Percentiles rank a stretch among this genome's conserved stretches.
phyloP scores from a whole-genome alignment of 495 filamentous ascomycete species.

The Podospora appendiculata region DNA sequence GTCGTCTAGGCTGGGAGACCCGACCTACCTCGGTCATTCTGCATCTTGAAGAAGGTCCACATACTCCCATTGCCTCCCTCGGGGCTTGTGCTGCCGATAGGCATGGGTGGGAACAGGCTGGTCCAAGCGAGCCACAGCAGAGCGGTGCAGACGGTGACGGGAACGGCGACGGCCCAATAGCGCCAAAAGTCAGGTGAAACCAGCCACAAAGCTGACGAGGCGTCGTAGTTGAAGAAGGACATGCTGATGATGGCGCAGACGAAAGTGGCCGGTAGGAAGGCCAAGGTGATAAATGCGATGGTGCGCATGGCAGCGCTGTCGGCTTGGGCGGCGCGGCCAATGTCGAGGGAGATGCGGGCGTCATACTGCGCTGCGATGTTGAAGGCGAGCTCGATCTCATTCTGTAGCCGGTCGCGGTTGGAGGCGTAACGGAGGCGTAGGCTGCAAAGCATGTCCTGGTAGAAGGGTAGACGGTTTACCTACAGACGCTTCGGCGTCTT shows the following conservation, averaged over 20 bases:
- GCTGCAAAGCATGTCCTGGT: conserved; percentile 29
- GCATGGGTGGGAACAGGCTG: conserved; percentile 1
- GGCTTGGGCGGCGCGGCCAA: too few relatives aligned
- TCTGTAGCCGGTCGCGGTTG: conserved; percentile 25
- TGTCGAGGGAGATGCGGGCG: conserved; percentile 11
- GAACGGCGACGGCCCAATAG: conserved; percentile 25
- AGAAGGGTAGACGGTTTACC: not conserved
- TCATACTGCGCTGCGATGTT: conserved; percentile 33
- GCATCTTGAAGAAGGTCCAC: not conserved
- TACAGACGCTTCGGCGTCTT: too few relatives aligned
- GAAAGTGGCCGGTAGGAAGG: conserved; percentile 16
- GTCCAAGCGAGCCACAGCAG: conserved; percentile 6
- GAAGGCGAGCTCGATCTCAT: conserved; percentile 34
- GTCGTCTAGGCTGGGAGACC: not conserved
- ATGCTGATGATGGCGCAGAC: conserved; percentile 23
- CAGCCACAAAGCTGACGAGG: conserved; percentile 10
- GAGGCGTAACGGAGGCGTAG: conserved; percentile 29
- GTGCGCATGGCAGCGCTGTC: too few relatives aligned
- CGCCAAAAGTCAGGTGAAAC: conserved; percentile 27
- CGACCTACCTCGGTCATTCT: not conserved
- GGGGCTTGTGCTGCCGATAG: not conserved
- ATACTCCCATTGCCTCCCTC: not conserved
- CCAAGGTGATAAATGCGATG: too few relatives aligned
- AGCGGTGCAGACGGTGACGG: conserved; percentile 7
- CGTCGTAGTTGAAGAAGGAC: conserved; percentile 16